phyloP scores from a whole-genome alignment of 2,329 filamentous ascomycete genomes.

The Paraphoma chrysanthemicola region DNA sequence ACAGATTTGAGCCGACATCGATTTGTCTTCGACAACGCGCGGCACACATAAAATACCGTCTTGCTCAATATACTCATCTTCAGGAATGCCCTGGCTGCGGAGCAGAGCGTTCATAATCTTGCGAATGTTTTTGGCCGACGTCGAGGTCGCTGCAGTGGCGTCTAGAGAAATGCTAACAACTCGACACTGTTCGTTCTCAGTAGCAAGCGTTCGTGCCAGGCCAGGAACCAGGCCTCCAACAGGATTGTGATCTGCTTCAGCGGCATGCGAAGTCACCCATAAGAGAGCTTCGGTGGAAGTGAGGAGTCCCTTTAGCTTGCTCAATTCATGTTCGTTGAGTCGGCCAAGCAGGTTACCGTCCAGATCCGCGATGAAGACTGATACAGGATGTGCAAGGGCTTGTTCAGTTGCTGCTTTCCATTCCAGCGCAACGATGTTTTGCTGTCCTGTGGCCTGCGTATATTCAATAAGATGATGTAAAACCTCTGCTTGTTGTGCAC shows the following conservation, averaged over 20 bases:
- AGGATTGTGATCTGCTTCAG: conserved; percentile 1
- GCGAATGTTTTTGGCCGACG: conserved; percentile 1
- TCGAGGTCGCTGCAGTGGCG: not conserved
- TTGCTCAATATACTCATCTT: conserved; percentile 19
- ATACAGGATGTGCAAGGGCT: conserved; percentile 5
- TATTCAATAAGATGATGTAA: not conserved
- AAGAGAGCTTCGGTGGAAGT: conserved; percentile 2
- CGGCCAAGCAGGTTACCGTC: conserved; percentile 8
- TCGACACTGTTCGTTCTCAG: conserved; percentile 13
- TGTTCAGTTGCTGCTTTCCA: conserved; percentile 3
- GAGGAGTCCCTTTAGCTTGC: conserved; percentile 10
- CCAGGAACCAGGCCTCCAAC: conserved; percentile 13
- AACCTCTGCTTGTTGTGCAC: conserved; percentile 4
- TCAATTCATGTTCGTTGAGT: conserved; percentile 7
- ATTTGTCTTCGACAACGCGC: conserved; percentile 12
- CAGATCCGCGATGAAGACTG: conserved; percentile 12
- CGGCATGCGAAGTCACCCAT: conserved; percentile 8
- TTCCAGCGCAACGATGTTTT: not conserved
- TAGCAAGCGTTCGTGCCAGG: conserved; percentile 15
- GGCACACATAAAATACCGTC: conserved; percentile 8
- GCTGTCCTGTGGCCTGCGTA: not conserved
- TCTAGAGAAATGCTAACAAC: conserved; percentile 13
- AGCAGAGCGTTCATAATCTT: conserved; percentile 3
- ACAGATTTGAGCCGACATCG: conserved; percentile 3
- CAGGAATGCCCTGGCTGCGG: conserved; percentile 2